These are phyloP conservation scores for Geotrichum bryndzae DNA, from an alignment of 1,139 yeast genomes.

Conservation along the genomic window DNA sequence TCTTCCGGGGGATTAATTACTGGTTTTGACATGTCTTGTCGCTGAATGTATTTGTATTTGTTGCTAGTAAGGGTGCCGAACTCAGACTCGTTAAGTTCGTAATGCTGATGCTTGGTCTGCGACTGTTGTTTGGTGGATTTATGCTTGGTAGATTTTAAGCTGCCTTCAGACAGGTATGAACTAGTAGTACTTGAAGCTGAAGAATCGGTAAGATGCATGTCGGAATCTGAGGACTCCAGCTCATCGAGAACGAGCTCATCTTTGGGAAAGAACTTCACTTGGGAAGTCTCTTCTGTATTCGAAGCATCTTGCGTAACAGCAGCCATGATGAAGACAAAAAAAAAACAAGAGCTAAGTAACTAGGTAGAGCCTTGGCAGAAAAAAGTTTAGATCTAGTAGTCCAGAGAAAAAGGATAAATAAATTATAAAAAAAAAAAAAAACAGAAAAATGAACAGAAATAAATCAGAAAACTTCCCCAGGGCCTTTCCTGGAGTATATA, in stretches of 20 bases:
- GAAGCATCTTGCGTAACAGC: not conserved
- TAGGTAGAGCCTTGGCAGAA: not conserved
- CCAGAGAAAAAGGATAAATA: not conserved
- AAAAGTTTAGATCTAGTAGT: not conserved
- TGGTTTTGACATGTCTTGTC: constrained; percentile 11
- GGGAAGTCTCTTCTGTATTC: not conserved
- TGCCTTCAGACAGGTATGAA: not conserved
- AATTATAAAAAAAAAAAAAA: not conserved
- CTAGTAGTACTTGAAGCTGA: not conserved
- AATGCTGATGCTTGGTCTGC: not conserved
- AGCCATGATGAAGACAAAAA: not conserved
- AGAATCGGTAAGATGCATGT: not conserved
- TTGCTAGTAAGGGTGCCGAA: constrained; percentile 17
- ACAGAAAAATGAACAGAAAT: not conserved
- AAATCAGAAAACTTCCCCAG: not conserved
- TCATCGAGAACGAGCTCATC: not conserved
- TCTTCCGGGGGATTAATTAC: constrained; percentile 38
- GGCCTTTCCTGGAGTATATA: not conserved
- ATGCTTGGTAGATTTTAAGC: not conserved
- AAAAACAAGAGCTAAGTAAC: not conserved
- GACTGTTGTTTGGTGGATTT: not conserved
- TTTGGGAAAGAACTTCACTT: not conserved
- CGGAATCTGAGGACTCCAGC: not conserved
- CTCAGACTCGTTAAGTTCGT: constrained; percentile 17
- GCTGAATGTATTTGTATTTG: constrained; percentile 15